Evolutionary conservation across 1,284 basidiomycete species (phyloP), one percentile per base, ranked within the genome.

Genomic region (Serendipita sp.): DNA sequence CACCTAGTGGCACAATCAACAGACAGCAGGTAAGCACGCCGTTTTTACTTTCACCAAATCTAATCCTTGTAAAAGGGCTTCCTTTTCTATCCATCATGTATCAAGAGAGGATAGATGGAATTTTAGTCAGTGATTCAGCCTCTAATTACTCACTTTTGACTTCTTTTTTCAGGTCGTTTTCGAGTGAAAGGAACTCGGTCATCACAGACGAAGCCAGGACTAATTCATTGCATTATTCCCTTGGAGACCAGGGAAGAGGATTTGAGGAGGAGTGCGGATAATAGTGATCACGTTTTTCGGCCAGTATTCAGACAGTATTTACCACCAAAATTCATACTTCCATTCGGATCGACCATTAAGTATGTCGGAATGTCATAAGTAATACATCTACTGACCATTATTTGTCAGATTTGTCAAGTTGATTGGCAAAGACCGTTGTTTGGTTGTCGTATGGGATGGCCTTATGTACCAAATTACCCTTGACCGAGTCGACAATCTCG

Each of bases 391-490:
- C 26, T 58, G 15, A 58, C n/a, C 6, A 35, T 17, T n/a, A 58
- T 8, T 30, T 6, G 8, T 8, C 17, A 58, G 53, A 58, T 35
- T 22, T 35, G n/a, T n/a, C n/a, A 30, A 26, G 17, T 34, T 74
- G 0, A 72, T 81, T 3, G 71, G 72, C 10, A 70, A 73, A 6
- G 71, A 74, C 4, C 76, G 69, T 34, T 68, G 78, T 5, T 69
- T 83, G 5, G 66, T 82, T 3, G 70, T 82, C 2, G 62, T 77
- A 1, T 71, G 72, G 8, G 75, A 77, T 64, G 67, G 66, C 0
- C 72, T 72, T 1, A 70, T 73, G 3, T 58, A 77, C 29, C 65
- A 60, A 12, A 67, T 82, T 3, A 80, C 74, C 60, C 67, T 78
- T 2, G 81, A 80, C 0, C 50, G 42, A 0, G 65, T 75, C 0